These are phyloP conservation scores for Suillus variegatus DNA, from an alignment of 768 basidiomycete species.

Conservation along the genomic window DNA sequence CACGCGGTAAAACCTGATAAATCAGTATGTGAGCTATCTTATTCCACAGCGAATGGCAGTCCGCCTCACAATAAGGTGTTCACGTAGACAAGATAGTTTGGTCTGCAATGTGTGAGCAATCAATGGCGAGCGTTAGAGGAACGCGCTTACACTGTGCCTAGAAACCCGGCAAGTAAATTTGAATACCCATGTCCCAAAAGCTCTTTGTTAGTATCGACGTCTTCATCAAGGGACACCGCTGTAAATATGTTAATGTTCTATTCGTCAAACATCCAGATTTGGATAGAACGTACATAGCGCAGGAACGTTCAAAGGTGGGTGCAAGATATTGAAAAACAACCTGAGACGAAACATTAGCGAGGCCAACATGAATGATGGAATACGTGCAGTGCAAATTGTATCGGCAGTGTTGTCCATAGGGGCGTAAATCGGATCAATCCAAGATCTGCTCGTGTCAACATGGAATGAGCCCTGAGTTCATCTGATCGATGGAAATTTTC, in stretches of 20 bases:
- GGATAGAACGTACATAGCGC: constrained; percentile 60
- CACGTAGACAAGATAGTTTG: constrained; percentile 88
- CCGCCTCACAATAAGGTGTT: constrained; percentile 70
- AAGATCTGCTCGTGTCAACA: constrained; percentile 48
- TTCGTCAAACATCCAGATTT: background rate
- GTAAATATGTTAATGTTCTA: background rate
- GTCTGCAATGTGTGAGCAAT: constrained; percentile 40
- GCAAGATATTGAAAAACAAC: constrained; percentile 82
- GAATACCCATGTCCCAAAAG: constrained; percentile 92
- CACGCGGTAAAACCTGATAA: constrained; percentile 81
- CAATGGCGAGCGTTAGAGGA: background rate
- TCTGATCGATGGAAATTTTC: constrained; percentile 17
- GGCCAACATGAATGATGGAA: constrained; percentile 28
- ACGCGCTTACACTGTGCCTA: constrained; percentile 74
- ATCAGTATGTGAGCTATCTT: background rate
- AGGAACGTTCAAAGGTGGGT: constrained; percentile 88
- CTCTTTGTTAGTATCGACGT: constrained; percentile 91
- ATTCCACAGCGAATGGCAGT: constrained; percentile 7
- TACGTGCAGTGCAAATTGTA: constrained; percentile 86
- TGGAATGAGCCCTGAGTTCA: background rate
- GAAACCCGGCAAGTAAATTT: constrained; percentile 76
- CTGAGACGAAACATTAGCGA: constrained; percentile 34
- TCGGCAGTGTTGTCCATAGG: constrained; percentile 85
- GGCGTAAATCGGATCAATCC: constrained; percentile 58
- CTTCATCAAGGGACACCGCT: constrained; percentile 88